Evolutionary conservation across 2,329 filamentous ascomycete species (phyloP).

Genomic region (Pseudogymnoascus sp.): DNA sequence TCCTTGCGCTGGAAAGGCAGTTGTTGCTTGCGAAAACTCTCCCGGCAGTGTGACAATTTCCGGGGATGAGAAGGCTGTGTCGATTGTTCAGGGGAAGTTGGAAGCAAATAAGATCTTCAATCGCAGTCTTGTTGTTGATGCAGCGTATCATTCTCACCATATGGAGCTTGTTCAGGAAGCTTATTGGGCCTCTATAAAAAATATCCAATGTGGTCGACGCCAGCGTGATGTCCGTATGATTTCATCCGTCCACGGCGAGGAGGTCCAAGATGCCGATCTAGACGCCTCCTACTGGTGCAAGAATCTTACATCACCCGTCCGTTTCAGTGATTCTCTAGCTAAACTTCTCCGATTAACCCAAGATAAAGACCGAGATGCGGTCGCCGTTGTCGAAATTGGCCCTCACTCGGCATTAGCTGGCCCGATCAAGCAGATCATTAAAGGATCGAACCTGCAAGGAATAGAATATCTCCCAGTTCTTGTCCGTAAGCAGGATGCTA

Average conservation of each 20-base stretch:
- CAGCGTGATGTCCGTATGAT: neutral
- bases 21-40: conserved; percentile 28
- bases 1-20: conserved; percentile 12
- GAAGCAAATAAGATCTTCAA: conserved; percentile 14
- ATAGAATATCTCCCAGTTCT: conserved; percentile 12
- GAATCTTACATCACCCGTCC: conserved; percentile 37
- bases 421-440: conserved; percentile 25
- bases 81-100: conserved; percentile 11
- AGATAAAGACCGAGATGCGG: neutral
- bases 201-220: neutral
- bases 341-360: neutral
- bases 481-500: conserved; percentile 13
- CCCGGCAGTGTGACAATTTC: conserved; percentile 17
- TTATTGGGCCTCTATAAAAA: conserved; percentile 13
- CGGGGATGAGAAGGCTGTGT: conserved; percentile 13
- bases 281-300: conserved; percentile 34
- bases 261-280: neutral
- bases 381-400: conserved; percentile 16
- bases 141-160: conserved; percentile 27
- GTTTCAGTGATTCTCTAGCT: conserved; percentile 24
- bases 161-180: conserved; percentile 24
- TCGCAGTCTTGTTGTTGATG: conserved; percentile 18
- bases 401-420: conserved; percentile 30
- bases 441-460: neutral
- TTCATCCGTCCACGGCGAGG: conserved; percentile 11